Conservation (phyloP, 495 filamentous ascomycete species). For the Symbiotaphrina buchneri region DNA sequence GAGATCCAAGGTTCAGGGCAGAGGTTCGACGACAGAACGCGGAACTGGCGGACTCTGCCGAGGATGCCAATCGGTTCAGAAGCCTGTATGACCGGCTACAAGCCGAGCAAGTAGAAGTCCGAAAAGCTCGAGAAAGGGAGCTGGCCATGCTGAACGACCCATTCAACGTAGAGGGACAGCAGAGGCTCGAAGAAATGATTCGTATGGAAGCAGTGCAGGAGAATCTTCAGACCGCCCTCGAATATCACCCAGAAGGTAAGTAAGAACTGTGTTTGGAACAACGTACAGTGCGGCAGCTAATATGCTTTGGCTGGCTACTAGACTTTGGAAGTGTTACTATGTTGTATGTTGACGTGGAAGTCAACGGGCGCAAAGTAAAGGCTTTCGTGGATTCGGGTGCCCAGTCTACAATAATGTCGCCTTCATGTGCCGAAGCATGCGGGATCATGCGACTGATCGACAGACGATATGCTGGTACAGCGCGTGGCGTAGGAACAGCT, state of each 20-base stretch:
- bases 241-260: constrained; percentile 88
- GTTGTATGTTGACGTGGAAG: constrained; percentile 90
- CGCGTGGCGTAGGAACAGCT: constrained; percentile 81
- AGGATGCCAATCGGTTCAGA: constrained; percentile 55
- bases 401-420: constrained; percentile 98
- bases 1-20: constrained; percentile 45
- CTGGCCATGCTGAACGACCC: constrained; percentile 66
- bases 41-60: constrained; percentile 51
- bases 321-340: constrained; percentile 86
- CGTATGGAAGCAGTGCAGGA: constrained; percentile 81
- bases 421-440: constrained; percentile 68
- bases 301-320: constrained; percentile 16
- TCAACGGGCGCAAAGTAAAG: constrained; percentile 79
- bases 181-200: constrained; percentile 92
- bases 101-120: constrained; percentile 40
- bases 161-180: constrained; percentile 75
- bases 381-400: constrained; percentile 96
- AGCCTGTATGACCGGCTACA: constrained; percentile 40
- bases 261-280: constrained; percentile 2
- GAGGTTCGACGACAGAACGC: constrained; percentile 48
- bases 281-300: not conserved
- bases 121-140: constrained; percentile 55
- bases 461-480: constrained; percentile 72
- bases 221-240: constrained; percentile 86
- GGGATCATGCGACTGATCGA: constrained; percentile 97